A percentile compares a stretch with the other conserved stretches of the same genome.
These are phyloP conservation scores for Hericium alpestre DNA, from an alignment of 768 basidiomycete species.

Conservation along the genomic window DNA sequence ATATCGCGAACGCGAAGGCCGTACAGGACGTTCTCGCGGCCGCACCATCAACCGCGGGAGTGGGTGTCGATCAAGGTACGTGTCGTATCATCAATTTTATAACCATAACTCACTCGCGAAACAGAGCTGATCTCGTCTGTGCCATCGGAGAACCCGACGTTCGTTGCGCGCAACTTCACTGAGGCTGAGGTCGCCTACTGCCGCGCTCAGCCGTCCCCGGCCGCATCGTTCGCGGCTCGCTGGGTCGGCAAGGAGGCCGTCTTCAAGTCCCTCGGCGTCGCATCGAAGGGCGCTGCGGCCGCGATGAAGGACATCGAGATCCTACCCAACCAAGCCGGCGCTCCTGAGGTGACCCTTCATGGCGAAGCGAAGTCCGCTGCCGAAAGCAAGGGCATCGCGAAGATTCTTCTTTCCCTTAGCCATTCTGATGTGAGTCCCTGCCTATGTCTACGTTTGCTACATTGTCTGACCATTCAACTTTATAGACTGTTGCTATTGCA, in stretches of 20 bases:
- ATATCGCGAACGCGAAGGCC: constrained; percentile 59
- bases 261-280: constrained; percentile 89
- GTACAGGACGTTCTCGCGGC: constrained; percentile 44
- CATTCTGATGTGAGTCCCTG: constrained; percentile 73
- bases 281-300: constrained; percentile 86
- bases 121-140: constrained; percentile 86
- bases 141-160: constrained; percentile 79
- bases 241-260: constrained; percentile 98
- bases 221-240: constrained; percentile 88
- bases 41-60: constrained; percentile 47
- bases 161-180: constrained; percentile 89
- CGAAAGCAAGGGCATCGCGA: constrained; percentile 56
- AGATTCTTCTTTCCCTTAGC: constrained; percentile 75
- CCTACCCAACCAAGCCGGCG: constrained; percentile 67
- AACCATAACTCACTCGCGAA: background rate
- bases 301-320: constrained; percentile 98
- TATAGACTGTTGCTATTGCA: constrained; percentile 73
- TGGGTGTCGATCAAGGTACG: constrained; percentile 84
- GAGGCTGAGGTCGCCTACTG: constrained; percentile 82
- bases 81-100: constrained; percentile 7
- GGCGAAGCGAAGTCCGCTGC: constrained; percentile 75
- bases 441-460: background rate
- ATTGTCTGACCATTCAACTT: constrained; percentile 13
- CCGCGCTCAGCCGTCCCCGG: constrained; percentile 69
- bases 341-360: constrained; percentile 64